Evolutionary conservation across 2,329 filamentous ascomycete species (phyloP).

Genomic region (Apiospora pterosperma): DNA sequence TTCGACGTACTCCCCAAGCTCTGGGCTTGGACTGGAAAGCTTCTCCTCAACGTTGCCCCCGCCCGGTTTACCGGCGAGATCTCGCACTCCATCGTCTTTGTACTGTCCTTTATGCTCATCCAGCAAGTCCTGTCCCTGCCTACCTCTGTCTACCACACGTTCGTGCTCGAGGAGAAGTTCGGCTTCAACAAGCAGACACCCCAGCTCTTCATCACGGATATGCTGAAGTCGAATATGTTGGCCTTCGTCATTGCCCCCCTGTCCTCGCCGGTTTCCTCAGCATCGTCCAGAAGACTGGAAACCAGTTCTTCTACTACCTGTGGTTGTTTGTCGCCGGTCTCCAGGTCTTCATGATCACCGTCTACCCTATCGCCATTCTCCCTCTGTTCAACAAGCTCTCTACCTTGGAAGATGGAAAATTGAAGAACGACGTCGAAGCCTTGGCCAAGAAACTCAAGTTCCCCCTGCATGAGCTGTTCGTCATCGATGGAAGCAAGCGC

Average conservation of each 20-base stretch:
- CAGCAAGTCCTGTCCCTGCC: constrained; percentile 79
- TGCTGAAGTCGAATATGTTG: constrained; percentile 86
- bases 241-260: constrained; percentile 78
- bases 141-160: constrained; percentile 85
- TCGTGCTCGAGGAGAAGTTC: constrained; percentile 93
- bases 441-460: constrained; percentile 84
- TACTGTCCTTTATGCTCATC: constrained; percentile 81
- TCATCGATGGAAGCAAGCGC: constrained; percentile 89
- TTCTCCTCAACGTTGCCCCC: constrained; percentile 73
- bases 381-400: constrained; percentile 98
- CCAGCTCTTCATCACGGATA: constrained; percentile 81
- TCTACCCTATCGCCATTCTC: constrained; percentile 91
- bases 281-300: constrained; percentile 92
- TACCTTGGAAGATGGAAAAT: constrained; percentile 78
- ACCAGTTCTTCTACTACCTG: constrained; percentile 95
- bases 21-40: constrained; percentile 76
- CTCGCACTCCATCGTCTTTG: constrained; percentile 86
- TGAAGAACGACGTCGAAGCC: constrained; percentile 84
- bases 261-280: constrained; percentile 88
- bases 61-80: constrained; percentile 85
- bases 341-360: constrained; percentile 91
- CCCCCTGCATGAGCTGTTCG: constrained; percentile 86
- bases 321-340: constrained; percentile 89
- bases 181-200: constrained; percentile 99
- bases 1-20: constrained; percentile 87